Evolutionary conservation across 495 filamentous ascomycete genomes (phyloP), one percentile per base, ranked within the genome.

Genomic region (Immersiella caudata): DNA sequence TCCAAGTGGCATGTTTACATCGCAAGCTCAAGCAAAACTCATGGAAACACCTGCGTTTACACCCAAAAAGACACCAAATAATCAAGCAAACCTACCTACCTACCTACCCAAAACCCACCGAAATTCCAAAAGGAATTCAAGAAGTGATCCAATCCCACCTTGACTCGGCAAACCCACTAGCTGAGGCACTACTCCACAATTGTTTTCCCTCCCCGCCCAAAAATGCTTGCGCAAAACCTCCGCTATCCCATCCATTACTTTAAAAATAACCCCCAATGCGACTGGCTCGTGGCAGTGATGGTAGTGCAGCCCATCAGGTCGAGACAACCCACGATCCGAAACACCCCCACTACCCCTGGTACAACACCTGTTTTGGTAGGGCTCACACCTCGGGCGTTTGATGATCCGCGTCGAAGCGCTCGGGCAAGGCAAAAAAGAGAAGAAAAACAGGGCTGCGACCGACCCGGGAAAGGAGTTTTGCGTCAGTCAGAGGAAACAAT

Each of bases 321-420:
- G 52, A 22, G 52, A 55, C 20, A 55, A 9, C 40, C 40, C 40
- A 46, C 40, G 9, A 18, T 46, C 40, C 40, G 40, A 46, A 46
- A 46, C 40, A 46, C 40, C 40, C 9, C 40, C 5, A 36, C 33
- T 5, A 36, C 33, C 33, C 40, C 11, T 3, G 29, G 29, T 33
- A 33, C 29, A 8, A 33, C 29, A 8, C 29, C 8, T 33, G 29
- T 33, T 3, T 18, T 46, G 40, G 40, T 46, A 46, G 20, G 46
- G 26, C 40, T 55, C 61, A 18, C 40, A 35, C 63, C 24, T 21
- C 12, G 20, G 26, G 52, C 63, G 63, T 65, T 65, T 65, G 63
- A 65, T 65, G 63, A 65, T 65, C 63, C 22, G 54, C 62, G n/a
- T 40, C 26, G 49, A 64, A 29, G 26, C 25, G 62, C 46, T n/a